phyloP scores from a whole-genome alignment of 2,329 filamentous ascomycete species.

The Xylariaceae sp. region DNA sequence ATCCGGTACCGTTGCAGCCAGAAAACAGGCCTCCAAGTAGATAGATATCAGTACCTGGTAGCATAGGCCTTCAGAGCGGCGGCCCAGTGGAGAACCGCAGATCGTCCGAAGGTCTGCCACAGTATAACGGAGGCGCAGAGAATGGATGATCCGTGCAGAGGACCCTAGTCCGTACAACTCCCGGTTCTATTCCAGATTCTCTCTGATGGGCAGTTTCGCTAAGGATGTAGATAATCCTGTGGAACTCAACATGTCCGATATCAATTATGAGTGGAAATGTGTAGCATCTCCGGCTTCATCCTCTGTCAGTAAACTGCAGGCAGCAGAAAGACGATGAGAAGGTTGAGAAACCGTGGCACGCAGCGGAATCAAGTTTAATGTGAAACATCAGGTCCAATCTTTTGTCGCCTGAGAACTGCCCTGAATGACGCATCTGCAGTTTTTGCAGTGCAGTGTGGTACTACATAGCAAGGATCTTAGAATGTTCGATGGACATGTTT shows the following conservation, averaged over 20 bases:
- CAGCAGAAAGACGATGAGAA: conserved; percentile 5
- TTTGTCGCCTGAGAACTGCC: conserved; percentile 17
- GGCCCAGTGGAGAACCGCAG: conserved; percentile 10
- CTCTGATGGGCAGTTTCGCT: too few relatives aligned
- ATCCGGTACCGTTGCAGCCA: conserved; percentile 4
- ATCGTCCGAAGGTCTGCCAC: conserved; percentile 5
- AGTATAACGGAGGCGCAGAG: conserved; percentile 2
- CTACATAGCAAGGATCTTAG: too few relatives aligned
- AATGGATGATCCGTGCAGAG: conserved; percentile 4
- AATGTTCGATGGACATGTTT: too few relatives aligned
- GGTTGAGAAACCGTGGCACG: conserved; percentile 14
- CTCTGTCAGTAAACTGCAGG: conserved; percentile 3
- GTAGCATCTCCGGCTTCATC: too few relatives aligned
- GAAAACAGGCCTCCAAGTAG: conserved; percentile 4
- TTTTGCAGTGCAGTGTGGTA: conserved; percentile 29
- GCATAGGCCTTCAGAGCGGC: conserved; percentile 6
- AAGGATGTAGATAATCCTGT: too few relatives aligned
- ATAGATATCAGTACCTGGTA: conserved; percentile 1
- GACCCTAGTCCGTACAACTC: neutral
- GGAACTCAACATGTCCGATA: too few relatives aligned
- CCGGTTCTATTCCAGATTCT: too few relatives aligned
- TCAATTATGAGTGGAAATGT: too few relatives aligned
- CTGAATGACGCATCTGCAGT: conserved; percentile 22
- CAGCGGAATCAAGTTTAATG: conserved; percentile 21
- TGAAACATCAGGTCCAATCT: conserved; percentile 25